Evolutionary conservation across 208 protist species (phyloP).

Genomic region (Leishmania tropica): DNA sequence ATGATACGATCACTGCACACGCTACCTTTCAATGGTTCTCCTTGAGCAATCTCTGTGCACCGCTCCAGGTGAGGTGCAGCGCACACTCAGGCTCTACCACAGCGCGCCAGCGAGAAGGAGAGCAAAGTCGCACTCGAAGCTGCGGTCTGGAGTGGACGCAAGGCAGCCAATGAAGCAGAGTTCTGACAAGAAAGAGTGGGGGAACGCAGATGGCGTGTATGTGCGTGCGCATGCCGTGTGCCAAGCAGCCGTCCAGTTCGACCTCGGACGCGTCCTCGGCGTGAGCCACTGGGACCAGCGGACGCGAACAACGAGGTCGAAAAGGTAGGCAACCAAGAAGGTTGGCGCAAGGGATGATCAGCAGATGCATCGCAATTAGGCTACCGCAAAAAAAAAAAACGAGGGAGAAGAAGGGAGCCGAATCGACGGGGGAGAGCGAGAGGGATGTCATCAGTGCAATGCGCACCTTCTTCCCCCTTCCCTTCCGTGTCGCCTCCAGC

Average conservation of each 20-base stretch:
- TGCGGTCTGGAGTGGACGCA: neutral
- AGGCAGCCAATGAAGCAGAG: neutral
- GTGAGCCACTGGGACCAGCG: neutral
- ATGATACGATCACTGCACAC: neutral
- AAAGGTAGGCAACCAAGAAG: neutral
- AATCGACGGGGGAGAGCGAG: neutral
- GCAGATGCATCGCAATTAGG: neutral
- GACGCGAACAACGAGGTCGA: neutral
- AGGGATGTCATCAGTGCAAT: neutral
- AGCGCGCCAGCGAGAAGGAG: neutral
- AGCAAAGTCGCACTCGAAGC: neutral
- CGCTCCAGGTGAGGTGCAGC: neutral
- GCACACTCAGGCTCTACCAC: neutral
- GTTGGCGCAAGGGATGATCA: neutral
- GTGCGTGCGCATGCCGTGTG: neutral
- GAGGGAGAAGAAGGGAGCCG: constrained; percentile 3
- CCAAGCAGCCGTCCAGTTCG: neutral
- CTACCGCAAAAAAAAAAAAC: neutral
- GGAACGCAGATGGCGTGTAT: neutral
- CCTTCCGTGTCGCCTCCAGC: neutral
- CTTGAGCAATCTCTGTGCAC: neutral
- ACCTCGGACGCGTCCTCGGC: neutral
- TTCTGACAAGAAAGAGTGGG: neutral
- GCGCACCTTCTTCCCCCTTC: neutral
- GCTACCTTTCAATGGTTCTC: neutral